Evolutionary conservation across 1,284 basidiomycete genomes (phyloP), one percentile per base, ranked within the genome.

Genomic region (Apiotrichum laibachii): DNA sequence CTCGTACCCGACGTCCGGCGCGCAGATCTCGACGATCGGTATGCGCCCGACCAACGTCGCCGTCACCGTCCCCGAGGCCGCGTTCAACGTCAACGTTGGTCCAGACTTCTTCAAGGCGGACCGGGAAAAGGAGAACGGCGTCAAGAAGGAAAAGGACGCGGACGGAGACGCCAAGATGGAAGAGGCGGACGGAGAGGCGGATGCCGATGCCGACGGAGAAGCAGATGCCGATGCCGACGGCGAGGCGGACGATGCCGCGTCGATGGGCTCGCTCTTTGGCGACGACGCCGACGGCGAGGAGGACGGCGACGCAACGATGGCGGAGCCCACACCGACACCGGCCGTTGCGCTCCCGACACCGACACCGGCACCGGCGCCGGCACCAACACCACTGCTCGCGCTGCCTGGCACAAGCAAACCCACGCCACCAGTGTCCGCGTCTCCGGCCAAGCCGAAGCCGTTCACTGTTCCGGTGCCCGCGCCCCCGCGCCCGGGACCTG

Each of bases 1-100:
- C 47, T 85, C 83, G 43, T 98, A 90, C 70, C 86, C 85, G 0
- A 85, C 88, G 0, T 92, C 96, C 71, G 87, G 88, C 31, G 86
- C 92, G 2, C 94, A 98, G 73, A 84, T 99, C 13, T 87, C 91
- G 4, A 85, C 87, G 15, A 79, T 98, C 45, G 85, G 88, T 19
- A 83, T 96, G 34, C 84, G 90, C 55, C 93, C 95, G 4, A 51
- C 44, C 1, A 44, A 21, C 13, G 39, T 22, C n/a, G 42, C 48
- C 12, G 42, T 46, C 39, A 34, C 53, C 31, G 55, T 40, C 15
- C 55, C 59, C 7, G 51, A 45, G 31, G 19, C 59, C 5, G 61
- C 57, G 15, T 51, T 53, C 21, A 57, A 56, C n/a, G 62, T 76
- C 37, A 65, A 61, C 4, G 63, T 72, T 31, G 73, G 72, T 7